phyloP scores from a whole-genome alignment of 805 yeast species.

The Zygosaccharomyces rouxii region DNA sequence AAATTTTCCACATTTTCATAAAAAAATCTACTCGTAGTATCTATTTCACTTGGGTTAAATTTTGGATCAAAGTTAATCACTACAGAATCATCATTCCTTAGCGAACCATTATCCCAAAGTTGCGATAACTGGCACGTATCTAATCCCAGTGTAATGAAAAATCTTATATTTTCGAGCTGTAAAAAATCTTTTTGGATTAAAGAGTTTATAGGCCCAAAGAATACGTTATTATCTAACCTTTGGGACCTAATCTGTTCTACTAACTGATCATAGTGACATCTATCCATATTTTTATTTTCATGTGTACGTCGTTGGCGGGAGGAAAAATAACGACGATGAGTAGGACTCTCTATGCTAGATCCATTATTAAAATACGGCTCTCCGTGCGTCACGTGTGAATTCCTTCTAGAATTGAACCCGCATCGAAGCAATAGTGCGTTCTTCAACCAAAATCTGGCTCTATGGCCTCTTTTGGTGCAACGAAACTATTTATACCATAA shows the following conservation, averaged over 20 bases:
- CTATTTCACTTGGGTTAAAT: conserved; percentile 13
- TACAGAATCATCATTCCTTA: conserved; percentile 25
- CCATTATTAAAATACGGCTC: too few species aligned
- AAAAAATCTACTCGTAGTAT: neutral
- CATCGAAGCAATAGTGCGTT: too few species aligned
- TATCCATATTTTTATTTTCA: neutral
- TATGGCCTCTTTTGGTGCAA: too few species aligned
- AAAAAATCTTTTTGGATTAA: conserved; percentile 39
- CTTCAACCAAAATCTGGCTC: too few species aligned
- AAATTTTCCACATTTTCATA: neutral
- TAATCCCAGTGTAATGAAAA: conserved; percentile 36
- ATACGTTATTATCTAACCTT: conserved; percentile 38
- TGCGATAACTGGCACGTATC: conserved; percentile 35
- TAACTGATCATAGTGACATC: conserved; percentile 12
- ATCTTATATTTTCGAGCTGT: conserved; percentile 37
- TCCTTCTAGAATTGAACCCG: too few species aligned
- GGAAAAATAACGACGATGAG: too few species aligned
- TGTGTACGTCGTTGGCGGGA: neutral
- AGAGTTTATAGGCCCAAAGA: conserved; percentile 45
- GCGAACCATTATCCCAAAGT: conserved; percentile 10
- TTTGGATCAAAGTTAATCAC: conserved; percentile 36
- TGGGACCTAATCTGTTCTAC: conserved; percentile 36
- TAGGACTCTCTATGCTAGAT: too few species aligned
- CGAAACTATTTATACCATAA: too few species aligned
- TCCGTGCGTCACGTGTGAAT: too few species aligned